These are phyloP conservation scores for Pythium folliculosum DNA, from an alignment of 352 stramenopile genomes.

Conservation along the genomic window DNA sequence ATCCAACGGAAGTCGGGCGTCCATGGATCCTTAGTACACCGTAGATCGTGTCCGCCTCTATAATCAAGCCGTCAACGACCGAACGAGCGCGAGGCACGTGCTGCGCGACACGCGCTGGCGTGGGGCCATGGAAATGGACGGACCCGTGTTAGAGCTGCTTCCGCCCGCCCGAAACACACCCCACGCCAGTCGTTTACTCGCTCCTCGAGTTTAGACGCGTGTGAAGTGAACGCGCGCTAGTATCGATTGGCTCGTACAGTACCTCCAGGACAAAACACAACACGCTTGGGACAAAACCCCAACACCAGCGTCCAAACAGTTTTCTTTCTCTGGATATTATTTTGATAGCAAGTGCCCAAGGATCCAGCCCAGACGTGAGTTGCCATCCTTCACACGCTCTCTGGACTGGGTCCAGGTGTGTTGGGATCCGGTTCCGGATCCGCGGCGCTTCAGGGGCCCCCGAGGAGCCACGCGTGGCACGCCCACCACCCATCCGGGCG, in stretches of 20 bases:
- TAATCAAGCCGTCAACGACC: neutral
- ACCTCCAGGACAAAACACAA: too few species aligned
- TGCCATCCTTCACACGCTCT: neutral
- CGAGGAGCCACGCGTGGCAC: neutral
- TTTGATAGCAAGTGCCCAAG: too few species aligned
- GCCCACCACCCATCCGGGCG: neutral
- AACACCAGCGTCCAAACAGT: too few species aligned
- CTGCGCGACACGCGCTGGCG: conserved; percentile 2
- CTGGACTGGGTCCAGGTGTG: neutral
- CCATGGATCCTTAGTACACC: neutral
- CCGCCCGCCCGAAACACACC: too few species aligned
- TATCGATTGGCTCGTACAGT: too few species aligned
- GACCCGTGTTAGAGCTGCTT: too few species aligned
- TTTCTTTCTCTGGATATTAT: too few species aligned
- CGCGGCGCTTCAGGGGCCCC: neutral
- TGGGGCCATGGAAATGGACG: neutral
- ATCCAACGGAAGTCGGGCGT: neutral
- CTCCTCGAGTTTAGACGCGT: neutral
- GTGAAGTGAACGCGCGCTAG: too few species aligned
- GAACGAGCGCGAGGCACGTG: neutral
- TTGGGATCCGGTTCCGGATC: neutral
- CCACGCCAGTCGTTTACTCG: neutral
- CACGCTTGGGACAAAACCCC: too few species aligned
- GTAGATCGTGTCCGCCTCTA: too few species aligned
- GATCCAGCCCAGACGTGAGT: too few species aligned